These are phyloP conservation scores for Fonsecaea multimorphosa DNA, from an alignment of 2,329 filamentous ascomycete species.

Conservation along the genomic window DNA sequence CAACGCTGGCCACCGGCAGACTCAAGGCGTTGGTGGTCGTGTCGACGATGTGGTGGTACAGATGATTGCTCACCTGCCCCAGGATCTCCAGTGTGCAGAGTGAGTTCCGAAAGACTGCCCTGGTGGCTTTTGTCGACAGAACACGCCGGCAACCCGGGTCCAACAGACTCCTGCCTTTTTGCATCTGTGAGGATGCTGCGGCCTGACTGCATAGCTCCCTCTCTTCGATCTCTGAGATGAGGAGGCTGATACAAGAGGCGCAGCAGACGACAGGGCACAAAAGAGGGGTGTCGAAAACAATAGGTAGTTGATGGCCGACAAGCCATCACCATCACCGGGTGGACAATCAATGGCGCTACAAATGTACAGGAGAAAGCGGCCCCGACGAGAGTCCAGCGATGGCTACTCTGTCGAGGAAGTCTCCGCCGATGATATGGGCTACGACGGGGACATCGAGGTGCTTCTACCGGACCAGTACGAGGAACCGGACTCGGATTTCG, in stretches of 20 bases:
- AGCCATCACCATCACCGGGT: background rate
- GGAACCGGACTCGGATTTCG: slow-evolving; percentile 39
- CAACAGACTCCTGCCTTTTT: background rate
- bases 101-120: background rate
- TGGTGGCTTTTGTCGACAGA: background rate
- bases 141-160: background rate
- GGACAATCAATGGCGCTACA: slow-evolving; percentile 17
- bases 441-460: slow-evolving; percentile 43
- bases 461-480: slow-evolving; percentile 48
- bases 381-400: slow-evolving; percentile 39
- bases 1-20: background rate
- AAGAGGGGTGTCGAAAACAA: background rate
- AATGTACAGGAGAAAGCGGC: slow-evolving; percentile 28
- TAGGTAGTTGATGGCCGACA: background rate
- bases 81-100: background rate
- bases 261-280: background rate
- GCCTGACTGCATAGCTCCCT: background rate
- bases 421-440: slow-evolving; percentile 42
- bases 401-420: slow-evolving; percentile 42
- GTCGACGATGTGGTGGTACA: background rate
- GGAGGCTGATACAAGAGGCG: background rate
- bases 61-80: background rate
- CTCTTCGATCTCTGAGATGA: background rate
- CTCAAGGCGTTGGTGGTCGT: background rate
- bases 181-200: background rate